Evolutionary conservation across 2,329 filamentous ascomycete genomes (phyloP).

Genomic region (Xylariaceae sp.): DNA sequence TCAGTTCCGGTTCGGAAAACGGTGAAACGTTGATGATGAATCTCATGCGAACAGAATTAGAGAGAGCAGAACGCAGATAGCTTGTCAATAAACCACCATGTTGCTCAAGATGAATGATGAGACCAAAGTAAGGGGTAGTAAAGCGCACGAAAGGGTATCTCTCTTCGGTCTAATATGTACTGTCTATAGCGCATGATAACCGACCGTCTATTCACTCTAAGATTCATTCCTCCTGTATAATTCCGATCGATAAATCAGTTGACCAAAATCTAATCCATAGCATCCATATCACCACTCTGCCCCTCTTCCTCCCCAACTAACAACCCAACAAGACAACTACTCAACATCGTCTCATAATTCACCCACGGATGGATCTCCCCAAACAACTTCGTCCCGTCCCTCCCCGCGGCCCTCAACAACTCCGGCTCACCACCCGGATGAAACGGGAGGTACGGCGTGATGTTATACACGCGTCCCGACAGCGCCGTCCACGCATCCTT

Average conservation of each 20-base stretch:
- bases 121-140: background rate
- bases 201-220: background rate
- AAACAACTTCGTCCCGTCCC: slow-evolving; percentile 59
- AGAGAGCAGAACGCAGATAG: background rate
- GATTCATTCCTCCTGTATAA: background rate
- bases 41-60: background rate
- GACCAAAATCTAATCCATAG: slow-evolving; percentile 49
- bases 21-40: slow-evolving; percentile 29
- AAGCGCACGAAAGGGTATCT: slow-evolving; percentile 4
- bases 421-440: slow-evolving; percentile 84
- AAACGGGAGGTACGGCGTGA: slow-evolving; percentile 81
- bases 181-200: background rate
- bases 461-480: slow-evolving; percentile 88
- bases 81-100: background rate
- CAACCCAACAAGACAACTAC: slow-evolving; percentile 57
- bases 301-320: slow-evolving; percentile 52
- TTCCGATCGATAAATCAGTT: background rate
- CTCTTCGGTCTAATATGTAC: slow-evolving; percentile 3
- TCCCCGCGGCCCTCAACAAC: slow-evolving; percentile 57
- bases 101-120: background rate
- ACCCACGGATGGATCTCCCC: slow-evolving; percentile 66
- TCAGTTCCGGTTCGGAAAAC: slow-evolving; percentile 51
- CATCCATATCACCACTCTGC: slow-evolving; percentile 43
- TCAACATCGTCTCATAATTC: slow-evolving; percentile 65
- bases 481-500: slow-evolving; percentile 87